Base-by-base conservation (phyloP, 1,139 yeast species). In the Taphrina communis region DNA sequence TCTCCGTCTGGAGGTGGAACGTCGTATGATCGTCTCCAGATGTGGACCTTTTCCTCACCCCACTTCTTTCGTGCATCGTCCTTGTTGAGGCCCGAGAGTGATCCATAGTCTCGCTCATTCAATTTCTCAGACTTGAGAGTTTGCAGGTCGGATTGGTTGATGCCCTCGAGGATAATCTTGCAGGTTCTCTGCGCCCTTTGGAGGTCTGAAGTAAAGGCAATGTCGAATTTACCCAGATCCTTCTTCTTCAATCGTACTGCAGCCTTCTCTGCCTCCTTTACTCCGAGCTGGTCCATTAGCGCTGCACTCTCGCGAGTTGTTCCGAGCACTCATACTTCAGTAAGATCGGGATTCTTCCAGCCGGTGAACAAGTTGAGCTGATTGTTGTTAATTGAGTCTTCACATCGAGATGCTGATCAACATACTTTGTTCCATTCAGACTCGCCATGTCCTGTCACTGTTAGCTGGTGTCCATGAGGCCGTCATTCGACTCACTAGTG, bases 51-150 rank as follows among this genome's bases (percentile, higher is more conserved):
- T 80, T 92, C 97, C 77, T 86, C 82, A 78, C 99, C 99, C 83
- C 86, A 93, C 77, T 86, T 81, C 77, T 87, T 94, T 79, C 91
- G 86, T 75, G 97, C 90, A 77, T 86, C 92, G 75, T 97, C 97
- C 85, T 93, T 93, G 85, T 93, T 96, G 85, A 93, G 93, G 80
- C 99, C 99, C 84, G 94, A 98, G 78, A 94, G 86, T 76, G 92
- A 97, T 85, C 99, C 99, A 83, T 93, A 93, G 83, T 93, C 98
- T 85, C 98, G 94, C 85, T 93, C 99, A 83, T 93, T 93, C 81
- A 93, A 87, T 85, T 97, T 89, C 98, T 98, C 93, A 71, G 93
- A 85, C 85, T 97, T 90, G 83, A 89, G 88, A 78, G 90, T 96
- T 78, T 96, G 97, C 75, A 94, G 85, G 86, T 87, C 93, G 77